Evolutionary conservation across 768 basidiomycete genomes (phyloP).

Genomic region (Boletus sensibilis): DNA sequence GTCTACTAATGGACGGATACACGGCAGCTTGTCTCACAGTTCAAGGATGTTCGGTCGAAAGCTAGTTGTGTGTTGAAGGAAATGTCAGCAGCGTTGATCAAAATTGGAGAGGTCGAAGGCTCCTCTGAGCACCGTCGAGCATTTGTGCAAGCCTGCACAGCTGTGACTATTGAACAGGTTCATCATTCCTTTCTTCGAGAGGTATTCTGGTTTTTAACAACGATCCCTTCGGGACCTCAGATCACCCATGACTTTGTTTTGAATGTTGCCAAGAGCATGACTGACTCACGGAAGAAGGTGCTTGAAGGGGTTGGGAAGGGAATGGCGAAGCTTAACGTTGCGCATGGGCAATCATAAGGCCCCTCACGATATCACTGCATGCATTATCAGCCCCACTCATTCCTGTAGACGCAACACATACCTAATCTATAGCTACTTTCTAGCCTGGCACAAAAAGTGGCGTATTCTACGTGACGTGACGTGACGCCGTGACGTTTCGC

Average conservation of each 20-base stretch:
- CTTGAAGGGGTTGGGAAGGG: slow-evolving; percentile 74
- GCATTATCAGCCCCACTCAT: slow-evolving; percentile 29
- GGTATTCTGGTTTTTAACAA: not conserved
- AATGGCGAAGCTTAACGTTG: slow-evolving; percentile 49
- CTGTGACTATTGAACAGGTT: slow-evolving; percentile 40
- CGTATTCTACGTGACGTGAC: slow-evolving; percentile 9
- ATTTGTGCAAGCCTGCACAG: slow-evolving; percentile 51
- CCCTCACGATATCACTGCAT: not conserved
- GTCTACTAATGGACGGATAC: slow-evolving; percentile 3
- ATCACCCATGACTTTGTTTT: slow-evolving; percentile 64
- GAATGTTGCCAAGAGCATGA: slow-evolving; percentile 59
- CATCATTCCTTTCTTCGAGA: slow-evolving; percentile 1
- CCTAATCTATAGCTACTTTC: not conserved
- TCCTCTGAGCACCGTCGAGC: slow-evolving; percentile 51
- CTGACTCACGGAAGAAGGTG: slow-evolving; percentile 69
- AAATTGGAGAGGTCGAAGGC: slow-evolving; percentile 50
- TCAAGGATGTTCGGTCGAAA: slow-evolving; percentile 59
- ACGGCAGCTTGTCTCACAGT: slow-evolving; percentile 60
- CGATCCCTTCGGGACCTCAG: slow-evolving; percentile 32
- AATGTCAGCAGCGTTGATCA: slow-evolving; percentile 53
- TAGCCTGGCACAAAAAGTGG: not conserved
- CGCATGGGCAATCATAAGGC: slow-evolving; percentile 33
- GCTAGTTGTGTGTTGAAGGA: slow-evolving; percentile 54
- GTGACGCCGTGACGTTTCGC: slow-evolving; percentile 27
- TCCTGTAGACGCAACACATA: slow-evolving; percentile 16